Percentiles rank a stretch among this genome's conserved stretches.
phyloP scores from a whole-genome alignment of 192 early-diverging fungal species.

The Linnemannia hyalina region DNA sequence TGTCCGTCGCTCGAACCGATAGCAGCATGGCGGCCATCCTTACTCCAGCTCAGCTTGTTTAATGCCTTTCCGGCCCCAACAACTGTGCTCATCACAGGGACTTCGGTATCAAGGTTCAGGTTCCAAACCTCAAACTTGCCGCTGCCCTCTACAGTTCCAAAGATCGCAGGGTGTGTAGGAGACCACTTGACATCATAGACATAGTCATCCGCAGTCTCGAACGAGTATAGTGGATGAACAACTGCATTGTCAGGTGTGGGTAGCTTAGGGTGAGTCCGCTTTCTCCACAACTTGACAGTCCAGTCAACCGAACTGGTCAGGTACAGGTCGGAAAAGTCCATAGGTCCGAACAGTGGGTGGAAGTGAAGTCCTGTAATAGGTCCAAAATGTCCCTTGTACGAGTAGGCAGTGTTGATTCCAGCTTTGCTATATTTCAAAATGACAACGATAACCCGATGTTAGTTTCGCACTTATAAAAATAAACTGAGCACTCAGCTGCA shows the following conservation, averaged over 20 bases:
- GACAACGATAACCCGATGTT: not conserved
- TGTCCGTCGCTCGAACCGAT: conserved; percentile 88
- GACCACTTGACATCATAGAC: conserved; percentile 99
- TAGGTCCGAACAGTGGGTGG: conserved; percentile 85
- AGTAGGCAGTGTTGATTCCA: conserved; percentile 89
- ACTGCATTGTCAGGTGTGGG: conserved; percentile 65
- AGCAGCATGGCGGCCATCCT: conserved; percentile 84
- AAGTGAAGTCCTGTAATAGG: conserved; percentile 91
- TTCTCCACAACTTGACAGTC: conserved; percentile 97
- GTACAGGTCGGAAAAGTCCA: conserved; percentile 93
- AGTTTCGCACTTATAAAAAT: not conserved
- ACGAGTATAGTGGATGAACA: conserved; percentile 82
- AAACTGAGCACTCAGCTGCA: not conserved
- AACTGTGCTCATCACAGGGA: conserved; percentile 69
- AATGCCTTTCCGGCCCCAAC: conserved; percentile 79
- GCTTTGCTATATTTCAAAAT: conserved; percentile 80
- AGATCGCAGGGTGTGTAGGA: conserved; percentile 94
- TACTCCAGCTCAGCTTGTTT: conserved; percentile 96
- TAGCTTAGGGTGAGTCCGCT: conserved; percentile 68
- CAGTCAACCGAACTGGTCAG: conserved; percentile 95
- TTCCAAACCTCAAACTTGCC: conserved; percentile 96
- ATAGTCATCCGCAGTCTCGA: conserved; percentile 95
- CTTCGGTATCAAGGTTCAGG: conserved; percentile 89
- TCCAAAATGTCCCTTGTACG: conserved; percentile 90
- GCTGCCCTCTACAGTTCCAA: conserved; percentile 91